These are phyloP conservation scores for Baeospora myosura DNA, from an alignment of 1,284 basidiomycete species.

Conservation along the genomic window DNA sequence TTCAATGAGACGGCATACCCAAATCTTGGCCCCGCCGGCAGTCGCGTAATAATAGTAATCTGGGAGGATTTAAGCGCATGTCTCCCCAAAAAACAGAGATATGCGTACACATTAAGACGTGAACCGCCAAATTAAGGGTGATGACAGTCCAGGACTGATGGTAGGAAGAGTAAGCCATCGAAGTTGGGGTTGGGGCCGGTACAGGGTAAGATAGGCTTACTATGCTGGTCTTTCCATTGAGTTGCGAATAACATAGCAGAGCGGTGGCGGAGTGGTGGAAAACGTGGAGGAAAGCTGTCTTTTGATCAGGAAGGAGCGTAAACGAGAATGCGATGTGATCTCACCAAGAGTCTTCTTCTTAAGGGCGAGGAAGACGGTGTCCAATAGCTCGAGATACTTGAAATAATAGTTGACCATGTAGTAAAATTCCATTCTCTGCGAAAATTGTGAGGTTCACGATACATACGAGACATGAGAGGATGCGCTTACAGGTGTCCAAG, in stretches of 20 bases:
- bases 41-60: constrained; percentile 98
- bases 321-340: constrained; percentile 19
- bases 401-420: constrained; percentile 99
- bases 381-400: constrained; percentile 90
- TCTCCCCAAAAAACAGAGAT: background rate
- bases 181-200: constrained; percentile 4
- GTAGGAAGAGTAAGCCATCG: constrained; percentile 6
- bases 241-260: constrained; percentile 87
- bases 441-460: constrained; percentile 3
- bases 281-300: constrained; percentile 92
- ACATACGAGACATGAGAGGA: constrained; percentile 11
- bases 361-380: constrained; percentile 94
- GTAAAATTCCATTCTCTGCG: constrained; percentile 78
- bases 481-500: constrained; percentile 78
- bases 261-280: constrained; percentile 99
- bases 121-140: constrained; percentile 85
- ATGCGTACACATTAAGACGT: constrained; percentile 93
- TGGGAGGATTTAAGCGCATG: constrained; percentile 21
- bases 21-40: constrained; percentile 90
- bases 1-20: constrained; percentile 51
- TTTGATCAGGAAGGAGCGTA: constrained; percentile 7
- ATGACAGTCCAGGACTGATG: constrained; percentile 96
- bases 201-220: constrained; percentile 35
- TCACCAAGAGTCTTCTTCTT: constrained; percentile 95
- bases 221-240: constrained; percentile 88